Base-by-base conservation (phyloP, 352 stramenopile species). In the Globisporangium polare region DNA sequence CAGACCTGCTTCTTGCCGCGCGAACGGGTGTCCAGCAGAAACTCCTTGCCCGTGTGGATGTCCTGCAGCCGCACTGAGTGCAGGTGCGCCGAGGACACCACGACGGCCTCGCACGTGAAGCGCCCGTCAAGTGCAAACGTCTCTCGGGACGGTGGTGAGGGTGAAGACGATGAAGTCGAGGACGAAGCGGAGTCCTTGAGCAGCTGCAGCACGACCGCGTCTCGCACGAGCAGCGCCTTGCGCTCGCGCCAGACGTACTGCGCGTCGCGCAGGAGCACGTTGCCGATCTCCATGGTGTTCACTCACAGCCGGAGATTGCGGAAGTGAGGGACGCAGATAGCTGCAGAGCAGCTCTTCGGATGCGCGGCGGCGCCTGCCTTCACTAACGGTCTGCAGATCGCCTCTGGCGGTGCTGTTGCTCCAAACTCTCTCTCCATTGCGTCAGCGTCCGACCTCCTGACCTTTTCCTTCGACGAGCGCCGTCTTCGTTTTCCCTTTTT, bases 81-180 rank as follows among this genome's bases (percentile, higher is more conserved):
- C 72, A 82, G 62, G 58, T 88, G 78, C 39, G 77, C 78, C 2
- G 78, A 80, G 2, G 78, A 88, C 33, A 88, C 78, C 20, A 88
- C 78, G n/a, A 86, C 69, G 6, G 67, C 68, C 39, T 88, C 78
- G 26, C 76, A 88, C 12, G 55, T 65, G 29, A 78, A 67, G 2
- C 71, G 68, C 3, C 75, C 75, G 49, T 85, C 75, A 13, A 85
- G 63, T 22, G 66, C 51, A 53, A 85, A 64, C 42, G 60, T 52
- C 51, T 78, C 71, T 53, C 31, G 62, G 20, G 41, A 22, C 2
- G 67, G 52, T 2, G 51, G n/a, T 6, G 64, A 63, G 52, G 71
- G 27, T 5, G 20, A 18, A 8, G 54, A 52, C 5, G 57, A 43
- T 7, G 71, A 71, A 1, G 62, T 3, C 1, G 41, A 12, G 29